These are phyloP conservation scores for Aureobasidium musti DNA, from an alignment of 2,329 filamentous ascomycete species.

Conservation along the genomic window DNA sequence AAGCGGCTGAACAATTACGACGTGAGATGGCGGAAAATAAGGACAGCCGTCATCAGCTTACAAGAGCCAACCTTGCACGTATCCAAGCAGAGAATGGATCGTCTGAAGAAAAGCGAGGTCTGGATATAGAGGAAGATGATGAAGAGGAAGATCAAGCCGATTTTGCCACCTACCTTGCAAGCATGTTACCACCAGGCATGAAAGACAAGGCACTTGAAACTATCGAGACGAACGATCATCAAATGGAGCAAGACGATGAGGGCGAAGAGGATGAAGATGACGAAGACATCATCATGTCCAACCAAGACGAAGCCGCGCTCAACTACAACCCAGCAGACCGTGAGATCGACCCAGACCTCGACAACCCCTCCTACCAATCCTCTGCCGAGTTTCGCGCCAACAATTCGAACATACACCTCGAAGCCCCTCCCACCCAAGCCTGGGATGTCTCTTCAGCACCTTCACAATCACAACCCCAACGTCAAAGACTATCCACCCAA, in stretches of 20 bases:
- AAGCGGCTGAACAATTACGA: conserved; percentile 26
- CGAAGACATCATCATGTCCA: background rate
- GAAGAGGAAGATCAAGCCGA: conserved; percentile 37
- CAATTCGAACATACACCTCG: background rate
- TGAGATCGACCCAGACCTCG: background rate
- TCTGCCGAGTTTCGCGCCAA: background rate
- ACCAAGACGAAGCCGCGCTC: background rate
- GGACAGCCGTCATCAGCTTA: conserved; percentile 33
- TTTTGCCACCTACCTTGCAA: conserved; percentile 36
- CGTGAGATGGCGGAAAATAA: conserved; percentile 20
- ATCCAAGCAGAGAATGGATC: conserved; percentile 37
- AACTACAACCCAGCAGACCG: too few relatives aligned
- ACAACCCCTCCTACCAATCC: background rate
- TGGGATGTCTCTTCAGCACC: background rate
- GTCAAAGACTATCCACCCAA: conserved; percentile 36
- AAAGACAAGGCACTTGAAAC: conserved; percentile 12
- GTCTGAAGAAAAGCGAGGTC: conserved; percentile 32
- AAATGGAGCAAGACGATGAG: conserved; percentile 16
- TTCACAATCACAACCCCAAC: background rate
- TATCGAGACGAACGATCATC: background rate
- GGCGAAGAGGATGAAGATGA: conserved; percentile 3
- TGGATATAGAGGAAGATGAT: conserved; percentile 39
- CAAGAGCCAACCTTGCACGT: conserved; percentile 40
- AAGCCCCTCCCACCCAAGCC: background rate
- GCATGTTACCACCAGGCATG: background rate